Base-by-base conservation (phyloP, 495 filamentous ascomycete genomes). In the Barbatosphaeria neglecta region DNA sequence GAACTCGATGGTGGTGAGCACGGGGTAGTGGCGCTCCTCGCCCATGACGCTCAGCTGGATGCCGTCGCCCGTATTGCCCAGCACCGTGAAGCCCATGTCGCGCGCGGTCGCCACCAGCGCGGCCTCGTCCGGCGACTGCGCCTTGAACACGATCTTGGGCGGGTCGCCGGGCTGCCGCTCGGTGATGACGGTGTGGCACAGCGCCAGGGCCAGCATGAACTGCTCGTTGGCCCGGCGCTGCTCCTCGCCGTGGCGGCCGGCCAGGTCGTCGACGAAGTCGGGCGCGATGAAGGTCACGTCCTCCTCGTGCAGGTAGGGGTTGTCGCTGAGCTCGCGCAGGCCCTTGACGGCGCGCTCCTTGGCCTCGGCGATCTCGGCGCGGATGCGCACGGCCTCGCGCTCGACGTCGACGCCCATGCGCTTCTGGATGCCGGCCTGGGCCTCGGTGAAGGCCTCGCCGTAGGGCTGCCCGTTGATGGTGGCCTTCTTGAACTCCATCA, bases 401-500 rank as follows among this genome's bases (percentile, higher is more conserved):
- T 89, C 93, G 13, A 85, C 82, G 64, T 97, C 77, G 37, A 90
- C 75, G 39, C 93, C 93, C 63, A 87, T 73, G 28, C 92, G 79
- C 62, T 87, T 86, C 62, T 92, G 86, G 84, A 97, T 90, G 37
- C 93, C 93, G 41, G 90, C 82, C 62, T 93, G 84, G 0, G 93
- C 93, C 64, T 99, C 93, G 0, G 93, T 97, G 58, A 94, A 97
- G 0, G 93, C 93, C 65, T 97, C 93, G 38, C 93, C 93, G 56
- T 99, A 99, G 8, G 90, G 78, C 44, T 88, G 74, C 9, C 93
- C 92, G 58, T 97, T 96, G 61, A 99, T 81, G 16, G 87, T 93
- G 48, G 81, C 84, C 59, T 99, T 99, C 64, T 96, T 97, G 78
- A 96, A 99, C 65, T 99, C 93, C 93, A 99, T 99, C 43, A 97